These are phyloP conservation scores for Rhodotorula sp. DNA, from an alignment of 1,284 basidiomycete species.

Conservation along the genomic window DNA sequence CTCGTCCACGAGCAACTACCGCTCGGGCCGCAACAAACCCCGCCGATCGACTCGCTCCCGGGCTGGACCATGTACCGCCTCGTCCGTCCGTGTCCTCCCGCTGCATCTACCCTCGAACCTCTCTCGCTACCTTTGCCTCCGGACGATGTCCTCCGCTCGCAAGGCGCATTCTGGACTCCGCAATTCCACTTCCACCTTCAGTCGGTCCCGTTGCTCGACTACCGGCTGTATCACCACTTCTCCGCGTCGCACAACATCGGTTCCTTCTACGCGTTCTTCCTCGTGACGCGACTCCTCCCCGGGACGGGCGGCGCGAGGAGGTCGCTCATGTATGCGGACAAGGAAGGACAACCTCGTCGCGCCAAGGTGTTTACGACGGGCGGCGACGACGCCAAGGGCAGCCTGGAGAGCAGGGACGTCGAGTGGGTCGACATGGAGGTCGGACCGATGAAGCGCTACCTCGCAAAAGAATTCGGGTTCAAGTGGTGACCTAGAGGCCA, in stretches of 20 bases:
- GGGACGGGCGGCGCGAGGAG: conserved; percentile 29
- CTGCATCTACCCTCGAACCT: neutral
- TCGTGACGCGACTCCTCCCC: conserved; percentile 33
- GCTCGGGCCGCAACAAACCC: conserved; percentile 2
- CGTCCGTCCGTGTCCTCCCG: conserved; percentile 6
- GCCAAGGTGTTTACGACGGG: conserved; percentile 37
- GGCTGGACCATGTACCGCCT: conserved; percentile 38
- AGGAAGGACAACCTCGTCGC: conserved; percentile 4
- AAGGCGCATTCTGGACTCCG: conserved; percentile 21
- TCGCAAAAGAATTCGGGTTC: conserved; percentile 28
- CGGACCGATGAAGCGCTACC: conserved; percentile 17
- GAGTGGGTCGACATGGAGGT: conserved; percentile 38
- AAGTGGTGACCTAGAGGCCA: neutral
- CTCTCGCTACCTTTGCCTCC: conserved; percentile 14
- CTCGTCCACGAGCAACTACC: conserved; percentile 25
- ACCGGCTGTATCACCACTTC: conserved; percentile 30
- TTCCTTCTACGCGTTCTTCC: conserved; percentile 25
- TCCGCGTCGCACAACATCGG: conserved; percentile 27
- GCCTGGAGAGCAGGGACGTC: conserved; percentile 30
- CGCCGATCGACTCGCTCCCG: conserved; percentile 27
- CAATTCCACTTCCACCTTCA: conserved; percentile 30
- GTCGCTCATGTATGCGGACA: conserved; percentile 30
- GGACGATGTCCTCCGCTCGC: neutral
- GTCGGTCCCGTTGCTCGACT: conserved; percentile 30
- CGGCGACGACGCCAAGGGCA: conserved; percentile 25